These are phyloP conservation scores for Ajuga reptans DNA, from an alignment of 305 asterid genomes.

Conservation along the genomic window DNA sequence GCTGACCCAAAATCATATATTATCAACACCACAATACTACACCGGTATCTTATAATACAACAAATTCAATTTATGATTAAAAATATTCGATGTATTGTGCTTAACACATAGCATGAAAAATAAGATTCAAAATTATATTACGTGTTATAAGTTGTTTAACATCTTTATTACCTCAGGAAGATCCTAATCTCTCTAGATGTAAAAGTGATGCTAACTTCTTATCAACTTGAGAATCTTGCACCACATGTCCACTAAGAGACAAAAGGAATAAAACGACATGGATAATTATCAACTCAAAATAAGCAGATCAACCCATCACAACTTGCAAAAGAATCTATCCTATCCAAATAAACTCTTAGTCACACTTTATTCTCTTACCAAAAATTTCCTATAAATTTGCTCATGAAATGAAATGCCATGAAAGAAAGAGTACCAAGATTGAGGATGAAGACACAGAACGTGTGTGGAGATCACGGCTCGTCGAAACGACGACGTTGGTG, in stretches of 20 bases:
- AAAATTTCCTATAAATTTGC: slow-evolving; percentile 29
- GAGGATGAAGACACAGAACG: slow-evolving; percentile 37
- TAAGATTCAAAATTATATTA: no score
- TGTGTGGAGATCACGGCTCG: not conserved
- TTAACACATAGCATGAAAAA: no score
- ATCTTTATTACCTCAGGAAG: no score
- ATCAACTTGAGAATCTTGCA: not conserved
- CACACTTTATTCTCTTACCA: slow-evolving; percentile 1
- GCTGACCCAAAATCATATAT: no score
- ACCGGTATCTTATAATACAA: no score
- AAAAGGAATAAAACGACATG: slow-evolving; percentile 19
- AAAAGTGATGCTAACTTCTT: not conserved
- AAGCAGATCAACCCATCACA: slow-evolving; percentile 18
- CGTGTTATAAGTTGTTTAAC: no score
- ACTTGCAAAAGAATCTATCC: slow-evolving; percentile 17
- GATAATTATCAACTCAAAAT: slow-evolving; percentile 15
- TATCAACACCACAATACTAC: no score
- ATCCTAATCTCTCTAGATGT: no score
- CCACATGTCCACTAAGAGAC: slow-evolving; percentile 1
- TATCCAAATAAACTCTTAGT: no score
- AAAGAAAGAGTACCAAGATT: not conserved
- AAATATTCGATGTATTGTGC: no score
- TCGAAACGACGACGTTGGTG: slow-evolving; percentile 19
- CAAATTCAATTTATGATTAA: no score
- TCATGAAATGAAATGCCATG: not conserved